These are phyloP conservation scores for Antitrichia curtipendula DNA, from an alignment of 225 moss, liverwort and hornwort genomes.

Conservation along the genomic window DNA sequence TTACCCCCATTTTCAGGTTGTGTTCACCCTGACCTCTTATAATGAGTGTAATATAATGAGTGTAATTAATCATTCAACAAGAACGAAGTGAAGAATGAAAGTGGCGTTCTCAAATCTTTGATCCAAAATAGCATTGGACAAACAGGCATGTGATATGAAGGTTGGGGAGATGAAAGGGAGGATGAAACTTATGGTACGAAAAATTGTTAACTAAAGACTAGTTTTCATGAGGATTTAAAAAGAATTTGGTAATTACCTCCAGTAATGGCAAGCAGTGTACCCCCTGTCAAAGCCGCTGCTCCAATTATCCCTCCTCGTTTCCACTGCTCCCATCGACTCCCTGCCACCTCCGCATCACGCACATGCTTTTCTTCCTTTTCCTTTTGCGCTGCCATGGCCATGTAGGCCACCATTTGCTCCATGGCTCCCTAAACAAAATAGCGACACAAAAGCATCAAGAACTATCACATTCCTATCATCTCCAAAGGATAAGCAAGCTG, in stretches of 20 bases:
- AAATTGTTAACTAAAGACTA: neutral
- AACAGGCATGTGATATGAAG: neutral
- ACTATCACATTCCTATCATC: neutral
- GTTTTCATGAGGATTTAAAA: neutral
- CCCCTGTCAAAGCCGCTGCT: constrained; percentile 88
- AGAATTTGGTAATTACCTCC: constrained; percentile 30
- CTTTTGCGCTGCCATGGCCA: constrained; percentile 86
- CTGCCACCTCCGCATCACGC: constrained; percentile 22
- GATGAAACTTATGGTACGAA: neutral
- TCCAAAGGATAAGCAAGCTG: neutral
- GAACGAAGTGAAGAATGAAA: neutral
- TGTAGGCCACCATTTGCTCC: constrained; percentile 97
- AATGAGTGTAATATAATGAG: neutral
- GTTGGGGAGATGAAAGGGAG: neutral
- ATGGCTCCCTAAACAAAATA: constrained; percentile 58
- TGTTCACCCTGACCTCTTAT: neutral
- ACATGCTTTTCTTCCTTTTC: constrained; percentile 32
- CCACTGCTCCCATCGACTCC: constrained; percentile 63
- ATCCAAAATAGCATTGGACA: neutral
- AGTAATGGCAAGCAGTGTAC: constrained; percentile 76
- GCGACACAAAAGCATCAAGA: neutral
- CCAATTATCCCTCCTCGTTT: constrained; percentile 77
- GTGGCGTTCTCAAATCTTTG: neutral
- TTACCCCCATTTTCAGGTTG: too few relatives aligned
- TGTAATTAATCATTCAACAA: neutral